phyloP scores from a whole-genome alignment of 176 grass and related monocot genomes.

The Thalia dealbata region DNA sequence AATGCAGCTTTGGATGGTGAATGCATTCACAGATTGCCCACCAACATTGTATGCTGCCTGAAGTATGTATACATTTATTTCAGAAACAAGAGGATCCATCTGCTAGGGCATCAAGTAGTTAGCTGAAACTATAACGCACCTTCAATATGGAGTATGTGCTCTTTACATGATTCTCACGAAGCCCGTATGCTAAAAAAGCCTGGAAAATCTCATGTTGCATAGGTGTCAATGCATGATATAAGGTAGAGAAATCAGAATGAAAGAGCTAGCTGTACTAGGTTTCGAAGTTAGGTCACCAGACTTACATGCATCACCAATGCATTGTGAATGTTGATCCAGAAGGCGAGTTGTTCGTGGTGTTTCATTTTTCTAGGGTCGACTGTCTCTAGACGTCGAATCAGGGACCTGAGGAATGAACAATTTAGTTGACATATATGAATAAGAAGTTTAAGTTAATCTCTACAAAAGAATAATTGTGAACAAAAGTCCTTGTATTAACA shows the following conservation, averaged over 20 bases:
- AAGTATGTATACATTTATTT: constrained; percentile 15
- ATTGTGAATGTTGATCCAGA: constrained; percentile 46
- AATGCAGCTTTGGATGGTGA: constrained; percentile 78
- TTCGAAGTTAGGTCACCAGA: not conserved
- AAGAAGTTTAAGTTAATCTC: too few relatives aligned
- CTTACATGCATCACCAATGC: constrained; percentile 43
- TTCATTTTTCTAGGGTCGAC: constrained; percentile 33
- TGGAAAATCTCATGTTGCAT: not conserved
- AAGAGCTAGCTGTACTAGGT: not conserved
- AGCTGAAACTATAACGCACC: constrained; percentile 6
- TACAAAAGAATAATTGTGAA: not conserved
- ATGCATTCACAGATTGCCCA: constrained; percentile 75
- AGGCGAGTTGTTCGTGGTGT: constrained; percentile 31
- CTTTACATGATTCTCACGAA: constrained; percentile 33
- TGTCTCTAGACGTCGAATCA: constrained; percentile 18
- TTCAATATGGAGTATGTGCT: constrained; percentile 26
- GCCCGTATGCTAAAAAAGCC: constrained; percentile 38
- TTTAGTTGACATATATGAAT: not conserved
- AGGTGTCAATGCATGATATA: not conserved
- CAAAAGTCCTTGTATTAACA: not conserved
- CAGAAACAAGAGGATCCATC: constrained; percentile 3
- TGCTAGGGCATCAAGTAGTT: not conserved
- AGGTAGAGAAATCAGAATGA: not conserved
- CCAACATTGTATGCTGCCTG: constrained; percentile 93
- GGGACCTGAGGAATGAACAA: constrained; percentile 3